Percentiles rank a stretch among this genome's conserved stretches.
Evolutionary conservation across 805 yeast genomes (phyloP).

Genomic region (Cyberlindnera saturnus): DNA sequence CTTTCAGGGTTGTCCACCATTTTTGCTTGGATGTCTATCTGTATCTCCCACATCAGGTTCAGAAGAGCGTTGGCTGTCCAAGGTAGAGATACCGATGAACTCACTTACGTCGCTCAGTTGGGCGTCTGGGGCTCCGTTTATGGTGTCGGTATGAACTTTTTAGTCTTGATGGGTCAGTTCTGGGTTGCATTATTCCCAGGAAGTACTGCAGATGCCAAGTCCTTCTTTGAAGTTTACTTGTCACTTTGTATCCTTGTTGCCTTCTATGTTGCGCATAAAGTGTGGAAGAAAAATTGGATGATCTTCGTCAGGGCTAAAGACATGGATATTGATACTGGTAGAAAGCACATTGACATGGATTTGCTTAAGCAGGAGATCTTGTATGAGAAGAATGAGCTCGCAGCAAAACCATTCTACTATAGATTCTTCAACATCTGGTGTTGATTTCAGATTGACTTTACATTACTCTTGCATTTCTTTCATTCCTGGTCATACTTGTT

Average conservation of each 20-base stretch:
- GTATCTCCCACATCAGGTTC: conserved; percentile 54
- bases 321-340: conserved; percentile 28
- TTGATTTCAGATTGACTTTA: conserved; percentile 19
- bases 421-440: conserved; percentile 43
- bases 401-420: conserved; percentile 40
- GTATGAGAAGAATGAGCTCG: conserved; percentile 40
- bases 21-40: conserved; percentile 59
- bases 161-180: conserved; percentile 70
- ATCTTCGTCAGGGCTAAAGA: conserved; percentile 39
- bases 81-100: conserved; percentile 57
- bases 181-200: conserved; percentile 80
- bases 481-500: too few relatives aligned
- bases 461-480: background rate
- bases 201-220: conserved; percentile 41
- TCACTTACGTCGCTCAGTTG: conserved; percentile 58
- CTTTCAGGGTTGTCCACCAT: conserved; percentile 57
- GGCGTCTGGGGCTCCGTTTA: conserved; percentile 65
- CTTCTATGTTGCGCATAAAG: conserved; percentile 52
- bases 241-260: conserved; percentile 57
- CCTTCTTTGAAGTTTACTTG: conserved; percentile 62
- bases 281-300: conserved; percentile 39
- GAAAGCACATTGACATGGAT: conserved; percentile 52
- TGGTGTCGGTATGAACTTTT: conserved; percentile 51
- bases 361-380: conserved; percentile 44
- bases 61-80: conserved; percentile 59